Base-by-base conservation (phyloP, 139 green algal species). In the Chlorella vulgaris region DNA sequence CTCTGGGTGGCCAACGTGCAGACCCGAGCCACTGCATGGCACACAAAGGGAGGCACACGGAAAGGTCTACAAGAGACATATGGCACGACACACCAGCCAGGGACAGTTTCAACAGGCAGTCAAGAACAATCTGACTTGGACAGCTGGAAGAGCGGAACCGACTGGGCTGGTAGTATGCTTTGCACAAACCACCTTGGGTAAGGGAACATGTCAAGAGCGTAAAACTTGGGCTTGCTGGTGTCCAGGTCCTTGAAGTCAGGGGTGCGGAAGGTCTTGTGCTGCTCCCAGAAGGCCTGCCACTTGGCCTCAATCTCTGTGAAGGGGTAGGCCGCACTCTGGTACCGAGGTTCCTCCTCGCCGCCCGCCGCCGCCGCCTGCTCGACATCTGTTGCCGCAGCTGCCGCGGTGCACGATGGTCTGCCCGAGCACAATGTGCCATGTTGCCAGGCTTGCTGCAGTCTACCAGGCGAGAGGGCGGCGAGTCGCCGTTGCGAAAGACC, bases 151-250 rank as follows among this genome's bases (percentile, higher is more conserved):
- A n/a, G n/a, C n/a, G n/a, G n/a, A n/a, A n/a, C n/a, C n/a, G n/a
- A n/a, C n/a, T n/a, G n/a, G n/a, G n/a, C n/a, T n/a, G n/a, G n/a
- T n/a, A n/a, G n/a, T n/a, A n/a, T n/a, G 29, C 24, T 22, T 10
- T 13, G 15, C 39, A 38, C 26, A 19, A 36, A 33, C 6, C 36
- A 97, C 93, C 93, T 98, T 18, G 96, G 96, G 86, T 99, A 99
- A 2, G 96, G 96, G 81, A 99, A 99, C 97, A 99, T 99, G 87
- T 99, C 97, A 66, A 99, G 89, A 2, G 95, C 96, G 65, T 99
- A 99, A 84, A 94, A 98, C 84, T 99, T 99, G 38, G 97, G 96
- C 84, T 98, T 98, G 74, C 58, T 91, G 22, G 88, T 98, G 91
- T 99, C 96, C 53, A 98, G 85, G 19, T 96, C 78, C n/a, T 91